Evolutionary conservation across 1,284 basidiomycete genomes (phyloP).

Genomic region (Crucibulum cyathiforme): DNA sequence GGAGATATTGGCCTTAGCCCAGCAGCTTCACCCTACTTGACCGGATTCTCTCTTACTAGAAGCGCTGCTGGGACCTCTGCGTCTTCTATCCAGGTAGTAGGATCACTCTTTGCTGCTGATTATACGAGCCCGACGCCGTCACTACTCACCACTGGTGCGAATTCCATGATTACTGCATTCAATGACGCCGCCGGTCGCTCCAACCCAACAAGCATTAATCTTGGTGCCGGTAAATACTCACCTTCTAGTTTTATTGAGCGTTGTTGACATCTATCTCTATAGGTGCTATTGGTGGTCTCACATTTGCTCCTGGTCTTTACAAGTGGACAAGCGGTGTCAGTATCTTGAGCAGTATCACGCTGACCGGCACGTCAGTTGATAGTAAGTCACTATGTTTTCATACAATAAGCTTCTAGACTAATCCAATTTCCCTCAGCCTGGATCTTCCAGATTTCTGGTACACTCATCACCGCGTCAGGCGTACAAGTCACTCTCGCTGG

Average conservation of each 20-base stretch:
- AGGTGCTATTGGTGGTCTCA: conserved; percentile 7
- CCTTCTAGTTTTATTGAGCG: neutral
- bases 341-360: conserved; percentile 5
- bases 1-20: conserved; percentile 16
- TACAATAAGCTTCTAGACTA: too few species aligned
- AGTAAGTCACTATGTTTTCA: neutral
- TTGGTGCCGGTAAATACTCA: conserved; percentile 1
- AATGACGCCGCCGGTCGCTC: conserved; percentile 9
- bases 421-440: conserved; percentile 10
- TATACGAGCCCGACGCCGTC: conserved; percentile 14
- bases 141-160: conserved; percentile 9
- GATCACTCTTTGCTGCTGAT: conserved; percentile 11
- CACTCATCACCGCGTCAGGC: conserved; percentile 11
- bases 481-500: conserved; percentile 17
- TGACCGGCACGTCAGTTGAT: conserved; percentile 7
- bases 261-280: neutral
- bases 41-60: conserved; percentile 10
- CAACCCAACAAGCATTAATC: conserved; percentile 6
- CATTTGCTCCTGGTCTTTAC: conserved; percentile 14
- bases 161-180: conserved; percentile 16
- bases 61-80: conserved; percentile 8
- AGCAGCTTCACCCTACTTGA: conserved; percentile 5
- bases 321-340: conserved; percentile 13
- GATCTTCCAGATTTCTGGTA: conserved; percentile 25
- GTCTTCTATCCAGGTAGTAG: conserved; percentile 15